Conservation (phyloP, 192 early-diverging fungal genomes). For the Physocladia obscura region DNA sequence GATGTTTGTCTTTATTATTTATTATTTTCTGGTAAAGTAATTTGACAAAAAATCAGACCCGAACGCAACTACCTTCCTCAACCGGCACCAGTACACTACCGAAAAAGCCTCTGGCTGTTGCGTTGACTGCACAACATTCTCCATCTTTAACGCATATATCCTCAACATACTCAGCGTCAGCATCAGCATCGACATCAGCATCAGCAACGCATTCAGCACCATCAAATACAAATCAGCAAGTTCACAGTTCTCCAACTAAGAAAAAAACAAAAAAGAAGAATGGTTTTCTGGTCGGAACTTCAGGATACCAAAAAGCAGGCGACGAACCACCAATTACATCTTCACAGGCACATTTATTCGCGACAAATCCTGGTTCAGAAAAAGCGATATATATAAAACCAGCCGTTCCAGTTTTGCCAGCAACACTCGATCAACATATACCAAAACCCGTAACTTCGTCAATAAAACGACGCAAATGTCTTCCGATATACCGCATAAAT, state of each 20-base stretch:
- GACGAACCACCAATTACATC: neutral
- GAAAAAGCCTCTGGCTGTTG: too few species aligned
- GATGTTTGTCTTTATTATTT: too few species aligned
- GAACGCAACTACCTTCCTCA: too few species aligned
- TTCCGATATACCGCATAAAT: conserved; percentile 43
- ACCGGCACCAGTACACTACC: too few species aligned
- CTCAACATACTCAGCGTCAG: neutral
- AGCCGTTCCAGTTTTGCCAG: neutral
- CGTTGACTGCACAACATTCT: too few species aligned
- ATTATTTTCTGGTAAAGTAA: too few species aligned
- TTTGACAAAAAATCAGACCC: too few species aligned
- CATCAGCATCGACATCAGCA: neutral
- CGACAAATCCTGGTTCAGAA: neutral
- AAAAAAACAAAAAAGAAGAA: conserved; percentile 33
- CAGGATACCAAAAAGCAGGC: conserved; percentile 26
- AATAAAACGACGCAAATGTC: conserved; percentile 23
- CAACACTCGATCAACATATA: neutral
- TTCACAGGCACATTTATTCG: too few species aligned
- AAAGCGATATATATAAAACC: too few species aligned
- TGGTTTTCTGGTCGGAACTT: conserved; percentile 26
- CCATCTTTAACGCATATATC: too few species aligned
- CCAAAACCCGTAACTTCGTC: too few species aligned
- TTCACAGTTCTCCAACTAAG: neutral
- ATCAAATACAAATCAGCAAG: neutral
- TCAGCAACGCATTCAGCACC: neutral